phyloP scores from a whole-genome alignment of 2,329 filamentous ascomycete species.

The Bipolaris bicolor region DNA sequence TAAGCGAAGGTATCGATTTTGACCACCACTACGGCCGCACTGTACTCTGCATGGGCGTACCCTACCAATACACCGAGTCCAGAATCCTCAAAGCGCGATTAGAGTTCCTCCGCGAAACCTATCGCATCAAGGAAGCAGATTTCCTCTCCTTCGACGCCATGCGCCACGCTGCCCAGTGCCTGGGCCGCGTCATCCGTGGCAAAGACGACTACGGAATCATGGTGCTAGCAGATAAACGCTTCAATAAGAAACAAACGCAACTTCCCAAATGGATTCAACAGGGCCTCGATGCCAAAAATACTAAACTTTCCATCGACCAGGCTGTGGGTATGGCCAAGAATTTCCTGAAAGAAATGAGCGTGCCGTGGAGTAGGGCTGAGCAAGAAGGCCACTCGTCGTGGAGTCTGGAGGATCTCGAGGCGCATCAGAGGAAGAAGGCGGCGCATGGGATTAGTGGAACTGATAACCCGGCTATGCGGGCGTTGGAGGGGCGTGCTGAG shows the following conservation, averaged over 20 bases:
- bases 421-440: slow-evolving; percentile 77
- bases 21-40: slow-evolving; percentile 98
- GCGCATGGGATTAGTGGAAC: slow-evolving; percentile 70
- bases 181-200: slow-evolving; percentile 90
- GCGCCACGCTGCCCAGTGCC: slow-evolving; percentile 96
- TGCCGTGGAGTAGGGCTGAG: slow-evolving; percentile 80
- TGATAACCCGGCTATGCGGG: slow-evolving; percentile 53
- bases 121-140: slow-evolving; percentile 95
- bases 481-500: slow-evolving; percentile 39
- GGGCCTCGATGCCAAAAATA: slow-evolving; percentile 81
- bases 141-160: slow-evolving; percentile 99
- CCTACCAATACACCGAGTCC: slow-evolving; percentile 98
- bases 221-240: slow-evolving; percentile 93
- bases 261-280: slow-evolving; percentile 97
- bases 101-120: slow-evolving; percentile 95
- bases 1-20: slow-evolving; percentile 98
- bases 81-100: slow-evolving; percentile 93
- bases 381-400: slow-evolving; percentile 94
- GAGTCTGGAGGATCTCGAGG: slow-evolving; percentile 78
- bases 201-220: slow-evolving; percentile 99
- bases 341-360: slow-evolving; percentile 89
- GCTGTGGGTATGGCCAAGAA: slow-evolving; percentile 86
- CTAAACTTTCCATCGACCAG: slow-evolving; percentile 94
- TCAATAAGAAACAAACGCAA: slow-evolving; percentile 88
- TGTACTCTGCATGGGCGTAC: slow-evolving; percentile 94